Evolutionary conservation across 176 grass and related monocot species (phyloP), one percentile per base, ranked within the genome.

Genomic region (Oryza longistaminata): DNA sequence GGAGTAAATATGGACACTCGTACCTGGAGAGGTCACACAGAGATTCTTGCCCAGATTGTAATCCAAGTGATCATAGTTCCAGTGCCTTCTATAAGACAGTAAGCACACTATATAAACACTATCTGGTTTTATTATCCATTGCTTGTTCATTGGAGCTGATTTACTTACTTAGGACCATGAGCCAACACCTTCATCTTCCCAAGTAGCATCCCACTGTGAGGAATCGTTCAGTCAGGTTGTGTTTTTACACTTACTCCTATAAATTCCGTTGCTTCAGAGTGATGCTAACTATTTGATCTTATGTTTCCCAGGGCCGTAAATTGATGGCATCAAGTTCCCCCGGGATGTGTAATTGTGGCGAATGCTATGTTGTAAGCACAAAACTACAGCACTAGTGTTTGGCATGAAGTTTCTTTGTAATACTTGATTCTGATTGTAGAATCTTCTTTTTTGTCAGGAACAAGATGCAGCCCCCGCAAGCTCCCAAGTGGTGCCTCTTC

Each of bases 41-140:
- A 31, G 70, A 68, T 64, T 76, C 75, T 80, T 90, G 80, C 46
- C 65, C 77, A 64, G 90, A 73, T 26, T 88, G 83, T 64, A 70
- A 71, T 76, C 60, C 37, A 74, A 52, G 64, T 80, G 84, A 68
- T 79, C 78, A 67, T 55, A 81, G 25, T 40, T 25, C 40, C 3
- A 42, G 70, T 64, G 17, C 43, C 49, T 89, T 86, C 75, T 88
- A 85, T 48, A 80, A 89, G 74, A 79, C 70, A 53, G 90, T 92
- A 83, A 86, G 87, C 9, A 4, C 79, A 58, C 17, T 15, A 15
- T 37, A 49, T 80, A 52, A 43, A 43, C 14, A 26, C 62, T 66
- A 0, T 39, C 21, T 27, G 26, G 69, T 39, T 89, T 65, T 78
- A 40, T 80, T 69, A 29, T 78, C 10, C 7, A 6, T 31, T 19